Evolutionary conservation across 352 stramenopile genomes (phyloP).

Genomic region (Phytophthora pseudosyringae): DNA sequence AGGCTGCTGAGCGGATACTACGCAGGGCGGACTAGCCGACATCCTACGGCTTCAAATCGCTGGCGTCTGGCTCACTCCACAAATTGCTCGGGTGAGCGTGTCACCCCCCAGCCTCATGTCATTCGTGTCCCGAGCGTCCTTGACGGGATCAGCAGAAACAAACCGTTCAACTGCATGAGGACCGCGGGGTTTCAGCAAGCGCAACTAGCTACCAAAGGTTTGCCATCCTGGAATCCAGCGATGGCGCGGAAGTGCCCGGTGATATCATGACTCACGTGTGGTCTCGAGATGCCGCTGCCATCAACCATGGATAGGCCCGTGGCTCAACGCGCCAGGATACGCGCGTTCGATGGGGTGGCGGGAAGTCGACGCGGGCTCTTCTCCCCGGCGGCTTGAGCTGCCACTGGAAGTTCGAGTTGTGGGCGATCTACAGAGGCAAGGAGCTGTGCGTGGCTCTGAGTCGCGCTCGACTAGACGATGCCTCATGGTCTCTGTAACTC

Average conservation of each 20-base stretch:
- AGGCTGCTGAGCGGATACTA: conserved; percentile 21
- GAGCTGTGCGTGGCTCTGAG: conserved; percentile 25
- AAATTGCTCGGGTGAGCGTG: conserved; percentile 13
- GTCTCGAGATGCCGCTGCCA: background rate
- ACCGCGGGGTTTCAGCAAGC: conserved; percentile 9
- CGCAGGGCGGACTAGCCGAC: conserved; percentile 12
- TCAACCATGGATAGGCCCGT: conserved; percentile 30
- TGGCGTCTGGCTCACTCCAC: conserved; percentile 4
- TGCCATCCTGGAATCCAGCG: conserved; percentile 9
- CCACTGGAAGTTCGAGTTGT: background rate
- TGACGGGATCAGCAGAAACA: conserved; percentile 8
- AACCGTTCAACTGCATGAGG: conserved; percentile 2
- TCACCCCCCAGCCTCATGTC: conserved; percentile 4
- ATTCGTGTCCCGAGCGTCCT: background rate
- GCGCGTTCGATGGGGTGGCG: conserved; percentile 8
- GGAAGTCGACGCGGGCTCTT: conserved; percentile 22
- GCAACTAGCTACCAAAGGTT: conserved; percentile 3
- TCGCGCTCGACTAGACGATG: conserved; percentile 29
- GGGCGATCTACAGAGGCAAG: background rate
- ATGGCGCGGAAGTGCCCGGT: conserved; percentile 5
- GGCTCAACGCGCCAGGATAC: background rate
- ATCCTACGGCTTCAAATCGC: conserved; percentile 32
- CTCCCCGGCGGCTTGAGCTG: conserved; percentile 14
- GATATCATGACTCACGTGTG: conserved; percentile 9
- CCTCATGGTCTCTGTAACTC: conserved; percentile 29